Percentiles rank a stretch among this genome's conserved stretches.
These are phyloP conservation scores for Exophiala sp. DNA, from an alignment of 2,329 filamentous ascomycete species.

Conservation along the genomic window DNA sequence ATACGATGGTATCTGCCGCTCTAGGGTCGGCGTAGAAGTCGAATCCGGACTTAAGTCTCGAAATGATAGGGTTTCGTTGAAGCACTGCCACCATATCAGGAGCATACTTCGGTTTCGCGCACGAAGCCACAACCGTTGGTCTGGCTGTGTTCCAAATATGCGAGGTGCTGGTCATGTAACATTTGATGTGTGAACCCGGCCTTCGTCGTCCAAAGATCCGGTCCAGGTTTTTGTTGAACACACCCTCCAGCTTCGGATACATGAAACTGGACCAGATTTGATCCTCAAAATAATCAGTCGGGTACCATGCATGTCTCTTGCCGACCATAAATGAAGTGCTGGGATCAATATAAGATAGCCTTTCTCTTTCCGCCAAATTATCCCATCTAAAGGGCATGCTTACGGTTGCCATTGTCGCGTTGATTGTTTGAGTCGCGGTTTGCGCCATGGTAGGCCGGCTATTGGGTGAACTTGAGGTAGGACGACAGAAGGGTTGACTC, in stretches of 20 bases:
- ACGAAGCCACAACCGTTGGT: background rate
- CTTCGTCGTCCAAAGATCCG: background rate
- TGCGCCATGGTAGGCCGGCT: background rate
- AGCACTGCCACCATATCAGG: background rate
- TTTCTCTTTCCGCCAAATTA: too few species aligned
- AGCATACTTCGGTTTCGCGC: background rate
- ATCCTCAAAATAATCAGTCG: background rate
- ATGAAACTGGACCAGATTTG: background rate
- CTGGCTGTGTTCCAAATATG: background rate
- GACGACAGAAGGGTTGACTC: too few species aligned
- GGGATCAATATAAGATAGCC: background rate
- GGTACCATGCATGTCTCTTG: background rate
- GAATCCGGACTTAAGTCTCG: background rate
- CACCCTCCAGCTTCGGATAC: background rate
- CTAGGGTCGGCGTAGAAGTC: background rate
- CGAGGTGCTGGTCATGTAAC: background rate
- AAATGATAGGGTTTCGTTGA: background rate
- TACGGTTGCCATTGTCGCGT: background rate
- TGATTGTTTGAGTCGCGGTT: background rate
- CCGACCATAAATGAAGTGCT: background rate
- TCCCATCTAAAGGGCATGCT: too few species aligned
- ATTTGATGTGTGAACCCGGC: background rate
- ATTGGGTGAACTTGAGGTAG: too few species aligned
- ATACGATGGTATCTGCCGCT: background rate
- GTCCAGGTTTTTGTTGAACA: background rate